Base-by-base conservation (phyloP, 192 early-diverging fungal species). In the Chytriomyces sp. region DNA sequence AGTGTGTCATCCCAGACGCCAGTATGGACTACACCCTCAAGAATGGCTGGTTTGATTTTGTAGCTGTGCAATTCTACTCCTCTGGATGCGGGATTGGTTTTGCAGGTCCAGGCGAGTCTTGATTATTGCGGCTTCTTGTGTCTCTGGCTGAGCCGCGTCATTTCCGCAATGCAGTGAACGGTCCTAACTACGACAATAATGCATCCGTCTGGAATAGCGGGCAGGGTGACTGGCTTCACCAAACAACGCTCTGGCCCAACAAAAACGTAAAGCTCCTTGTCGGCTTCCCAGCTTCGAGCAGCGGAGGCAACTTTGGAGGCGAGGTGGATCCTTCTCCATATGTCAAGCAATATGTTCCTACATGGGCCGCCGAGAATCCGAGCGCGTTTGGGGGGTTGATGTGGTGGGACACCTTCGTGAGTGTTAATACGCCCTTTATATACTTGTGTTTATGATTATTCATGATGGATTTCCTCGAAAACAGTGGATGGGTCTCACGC, bases 11-110 rank as follows among this genome's bases (percentile, higher is more conserved):
- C 61, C 85, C 89, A 19, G 87, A 92, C 75, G 83, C 80, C 0
- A 88, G 89, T 64, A 67, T 89, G 2, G 85, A 82, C 0, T 78
- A 80, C 1, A 80, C 86, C 25, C 75, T 92, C 4, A 80, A 90
- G 52, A 74, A 82, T 26, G 85, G 88, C 2, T 89, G 84, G 64
- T 72, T 89, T 5, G 90, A 91, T 62, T 81, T 89, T 86, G 82
- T 91, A 0, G 89, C 87, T 85, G 87, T 92, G 1, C 90, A 92
- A 73, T 92, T 89, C 61, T 92, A 89, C 76, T 61, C 59, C 6
- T 28, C 59, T 8, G 17, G 30, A 7, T 61, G 59, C 34, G 59
- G 59, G 7, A 36, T 61, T 12, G 59, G 31, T 19, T 61, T 61
- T 36, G 14, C 12, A 36, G 59, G 59, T 39, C 59, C 37, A n/a